Conservation (phyloP, 352 stramenopile genomes). For the Phytophthora tubulina region DNA sequence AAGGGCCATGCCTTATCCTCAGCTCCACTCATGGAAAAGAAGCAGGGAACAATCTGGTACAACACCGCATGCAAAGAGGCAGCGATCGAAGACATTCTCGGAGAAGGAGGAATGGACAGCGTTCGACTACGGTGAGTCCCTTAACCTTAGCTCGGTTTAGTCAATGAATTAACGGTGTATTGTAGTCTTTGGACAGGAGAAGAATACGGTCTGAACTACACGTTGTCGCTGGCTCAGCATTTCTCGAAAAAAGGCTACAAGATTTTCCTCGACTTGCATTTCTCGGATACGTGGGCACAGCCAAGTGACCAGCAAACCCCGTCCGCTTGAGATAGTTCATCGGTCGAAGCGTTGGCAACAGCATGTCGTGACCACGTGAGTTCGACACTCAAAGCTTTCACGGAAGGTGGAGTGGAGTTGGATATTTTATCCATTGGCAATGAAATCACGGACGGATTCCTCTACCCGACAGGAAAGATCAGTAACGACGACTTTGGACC, state of each 20-base stretch:
- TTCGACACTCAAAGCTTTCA: constrained; percentile 43
- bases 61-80: constrained; percentile 23
- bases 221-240: constrained; percentile 33
- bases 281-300: constrained; percentile 47
- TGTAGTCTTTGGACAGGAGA: constrained; percentile 39
- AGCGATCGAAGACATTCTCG: constrained; percentile 41
- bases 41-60: constrained; percentile 38
- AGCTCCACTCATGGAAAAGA: constrained; percentile 35
- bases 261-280: constrained; percentile 50
- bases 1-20: constrained; percentile 49
- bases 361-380: constrained; percentile 38
- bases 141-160: too few species aligned
- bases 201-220: constrained; percentile 41
- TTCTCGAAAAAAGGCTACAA: constrained; percentile 43
- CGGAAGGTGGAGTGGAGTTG: constrained; percentile 36
- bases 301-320: constrained; percentile 30
- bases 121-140: constrained; percentile 39
- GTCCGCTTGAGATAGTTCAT: constrained; percentile 32
- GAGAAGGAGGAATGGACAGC: constrained; percentile 41
- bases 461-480: constrained; percentile 43
- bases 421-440: constrained; percentile 45
- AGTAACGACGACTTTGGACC: constrained; percentile 37
- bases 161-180: not conserved
- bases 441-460: constrained; percentile 43
- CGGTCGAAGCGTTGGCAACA: constrained; percentile 26